Evolutionary conservation across 306 rosid genomes (phyloP).

Genomic region (Elaeagnus macrophylla): DNA sequence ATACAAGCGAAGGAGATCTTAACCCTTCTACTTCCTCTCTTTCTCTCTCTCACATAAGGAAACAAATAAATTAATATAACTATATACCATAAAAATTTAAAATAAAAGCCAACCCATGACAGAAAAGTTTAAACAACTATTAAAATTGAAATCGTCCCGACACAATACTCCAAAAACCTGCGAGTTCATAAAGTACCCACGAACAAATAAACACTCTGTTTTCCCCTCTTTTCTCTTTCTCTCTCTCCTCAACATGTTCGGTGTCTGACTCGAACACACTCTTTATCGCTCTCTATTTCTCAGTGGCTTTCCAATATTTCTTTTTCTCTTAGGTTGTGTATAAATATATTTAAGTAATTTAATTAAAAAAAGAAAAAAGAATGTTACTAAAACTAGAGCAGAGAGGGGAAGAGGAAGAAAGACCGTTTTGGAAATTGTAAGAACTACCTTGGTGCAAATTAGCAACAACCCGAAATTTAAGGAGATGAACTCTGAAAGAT

Average conservation of each 20-base stretch:
- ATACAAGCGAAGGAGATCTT: constrained; percentile 27
- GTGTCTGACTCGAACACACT: neutral
- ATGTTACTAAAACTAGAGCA: neutral
- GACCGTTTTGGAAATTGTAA: no score
- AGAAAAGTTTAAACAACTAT: constrained; percentile 7
- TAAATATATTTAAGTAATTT: neutral
- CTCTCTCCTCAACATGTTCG: constrained; percentile 13
- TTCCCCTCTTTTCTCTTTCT: constrained; percentile 7
- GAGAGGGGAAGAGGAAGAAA: neutral
- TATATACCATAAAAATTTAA: neutral
- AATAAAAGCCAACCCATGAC: constrained; percentile 3
- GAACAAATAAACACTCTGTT: constrained; percentile 9
- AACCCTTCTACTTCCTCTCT: neutral
- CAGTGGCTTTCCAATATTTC: constrained; percentile 19
- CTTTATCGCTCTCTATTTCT: constrained; percentile 19
- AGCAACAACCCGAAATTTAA: constrained; percentile 14
- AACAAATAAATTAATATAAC: constrained; percentile 23
- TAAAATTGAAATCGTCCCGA: constrained; percentile 42
- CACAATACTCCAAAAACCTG: constrained; percentile 94
- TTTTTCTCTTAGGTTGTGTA: constrained; percentile 5
- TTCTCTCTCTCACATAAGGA: constrained; percentile 34
- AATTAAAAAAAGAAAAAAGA: constrained; percentile 9
- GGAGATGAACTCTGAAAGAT: neutral
- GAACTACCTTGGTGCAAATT: constrained; percentile 21
- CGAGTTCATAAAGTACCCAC: constrained; percentile 41